Evolutionary conservation across 257 asterid genomes (phyloP).

Genomic region (Voacanga thouarsii): DNA sequence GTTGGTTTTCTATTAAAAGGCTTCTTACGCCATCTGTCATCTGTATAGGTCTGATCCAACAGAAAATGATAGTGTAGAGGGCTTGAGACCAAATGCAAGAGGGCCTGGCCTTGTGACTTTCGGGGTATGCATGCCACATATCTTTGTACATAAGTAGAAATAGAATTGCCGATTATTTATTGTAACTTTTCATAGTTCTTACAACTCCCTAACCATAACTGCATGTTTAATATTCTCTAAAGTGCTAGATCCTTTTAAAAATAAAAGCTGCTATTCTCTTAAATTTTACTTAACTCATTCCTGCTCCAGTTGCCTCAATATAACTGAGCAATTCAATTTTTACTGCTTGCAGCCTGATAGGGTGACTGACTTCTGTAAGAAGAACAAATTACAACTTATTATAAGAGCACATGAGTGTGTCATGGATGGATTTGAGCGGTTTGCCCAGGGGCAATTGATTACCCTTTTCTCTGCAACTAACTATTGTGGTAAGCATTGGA

Average conservation of each 20-base stretch:
- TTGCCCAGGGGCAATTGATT: constrained; percentile 97
- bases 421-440: constrained; percentile 98
- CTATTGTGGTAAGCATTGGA: constrained; percentile 75
- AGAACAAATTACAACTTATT: constrained; percentile 81
- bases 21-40: constrained; percentile 7
- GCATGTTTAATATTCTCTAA: background rate
- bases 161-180: background rate
- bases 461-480: constrained; percentile 98
- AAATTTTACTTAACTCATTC: no score
- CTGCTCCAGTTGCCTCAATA: background rate
- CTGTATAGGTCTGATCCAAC: constrained; percentile 96
- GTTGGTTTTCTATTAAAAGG: background rate
- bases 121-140: constrained; percentile 56
- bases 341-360: constrained; percentile 87
- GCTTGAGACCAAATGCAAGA: constrained; percentile 98
- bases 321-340: background rate
- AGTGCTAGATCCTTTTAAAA: background rate
- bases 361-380: constrained; percentile 93
- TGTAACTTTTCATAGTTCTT: constrained; percentile 1
- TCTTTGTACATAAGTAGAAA: background rate
- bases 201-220: background rate
- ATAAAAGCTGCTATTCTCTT: no score
- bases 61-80: constrained; percentile 94
- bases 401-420: constrained; percentile 99
- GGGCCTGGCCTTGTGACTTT: constrained; percentile 99